phyloP scores from a whole-genome alignment of 805 yeast species.

The Yamadazyma insecticola region DNA sequence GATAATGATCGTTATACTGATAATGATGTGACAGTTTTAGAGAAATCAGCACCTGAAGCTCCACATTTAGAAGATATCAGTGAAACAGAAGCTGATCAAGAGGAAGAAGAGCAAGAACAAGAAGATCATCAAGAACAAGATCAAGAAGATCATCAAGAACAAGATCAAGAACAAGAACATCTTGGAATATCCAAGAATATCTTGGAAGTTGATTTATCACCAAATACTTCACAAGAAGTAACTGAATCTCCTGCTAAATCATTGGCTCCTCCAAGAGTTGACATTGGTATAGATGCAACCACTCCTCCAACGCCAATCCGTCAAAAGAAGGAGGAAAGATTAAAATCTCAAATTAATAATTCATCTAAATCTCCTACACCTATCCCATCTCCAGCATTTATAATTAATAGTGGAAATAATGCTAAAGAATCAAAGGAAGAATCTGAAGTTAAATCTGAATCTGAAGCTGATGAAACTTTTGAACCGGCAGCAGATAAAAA shows the following conservation, averaged over 20 bases:
- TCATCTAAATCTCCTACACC: neutral
- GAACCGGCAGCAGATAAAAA: neutral
- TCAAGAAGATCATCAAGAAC: neutral
- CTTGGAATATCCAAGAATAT: too few species aligned
- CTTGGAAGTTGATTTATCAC: conserved; percentile 13
- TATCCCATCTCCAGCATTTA: neutral
- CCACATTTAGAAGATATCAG: neutral
- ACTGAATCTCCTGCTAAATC: conserved; percentile 5
- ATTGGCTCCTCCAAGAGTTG: conserved; percentile 10
- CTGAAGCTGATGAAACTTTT: too few species aligned
- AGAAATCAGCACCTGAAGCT: conserved; percentile 1
- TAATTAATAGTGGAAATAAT: too few species aligned
- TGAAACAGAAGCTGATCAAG: neutral
- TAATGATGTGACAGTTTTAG: conserved; percentile 14
- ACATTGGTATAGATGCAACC: conserved; percentile 17
- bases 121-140: neutral
- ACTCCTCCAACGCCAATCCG: conserved; percentile 13
- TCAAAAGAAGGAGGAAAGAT: conserved; percentile 7
- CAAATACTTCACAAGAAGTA: conserved; percentile 9
- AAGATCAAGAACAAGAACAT: too few species aligned
- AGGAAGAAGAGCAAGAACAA: conserved; percentile 1
- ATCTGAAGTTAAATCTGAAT: conserved; percentile 1
- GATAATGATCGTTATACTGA: conserved; percentile 28
- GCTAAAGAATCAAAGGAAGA: conserved; percentile 1
- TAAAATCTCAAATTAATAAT: conserved; percentile 1